Evolutionary conservation across 345 rosid genomes (phyloP).

Genomic region (Linum trigynum): DNA sequence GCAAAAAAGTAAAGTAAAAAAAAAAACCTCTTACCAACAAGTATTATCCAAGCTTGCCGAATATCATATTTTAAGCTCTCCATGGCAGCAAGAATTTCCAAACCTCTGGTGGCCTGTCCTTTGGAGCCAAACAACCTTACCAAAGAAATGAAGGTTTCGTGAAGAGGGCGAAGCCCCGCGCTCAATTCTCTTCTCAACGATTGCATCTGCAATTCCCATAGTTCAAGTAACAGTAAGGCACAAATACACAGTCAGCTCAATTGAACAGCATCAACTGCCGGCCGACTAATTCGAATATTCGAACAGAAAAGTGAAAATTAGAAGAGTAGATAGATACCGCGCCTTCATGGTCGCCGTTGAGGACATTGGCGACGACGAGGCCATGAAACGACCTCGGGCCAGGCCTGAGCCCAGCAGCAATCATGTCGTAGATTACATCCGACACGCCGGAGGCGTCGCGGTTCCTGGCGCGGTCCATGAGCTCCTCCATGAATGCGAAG

Average conservation of each 20-base stretch:
- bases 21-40: slow-evolving; percentile 55
- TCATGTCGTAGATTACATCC: slow-evolving; percentile 83
- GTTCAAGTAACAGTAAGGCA: background rate
- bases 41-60: slow-evolving; percentile 79
- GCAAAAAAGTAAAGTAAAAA: background rate
- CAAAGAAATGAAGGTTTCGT: slow-evolving; percentile 67
- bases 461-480: slow-evolving; percentile 73
- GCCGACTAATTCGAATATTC: background rate
- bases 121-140: slow-evolving; percentile 61
- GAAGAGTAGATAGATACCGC: slow-evolving; percentile 39
- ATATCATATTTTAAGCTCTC: slow-evolving; percentile 70
- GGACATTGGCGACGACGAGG: slow-evolving; percentile 56
- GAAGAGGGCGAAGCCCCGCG: slow-evolving; percentile 70
- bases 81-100: slow-evolving; percentile 77
- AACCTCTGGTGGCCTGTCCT: slow-evolving; percentile 59
- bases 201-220: slow-evolving; percentile 53
- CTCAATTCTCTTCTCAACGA: slow-evolving; percentile 78
- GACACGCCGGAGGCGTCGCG: slow-evolving; percentile 56
- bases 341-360: slow-evolving; percentile 74
- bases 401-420: slow-evolving; percentile 85
- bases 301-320: background rate
- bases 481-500: slow-evolving; percentile 82
- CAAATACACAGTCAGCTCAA: background rate
- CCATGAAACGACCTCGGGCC: slow-evolving; percentile 97
- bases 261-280: background rate